Conservation (phyloP, 257 asterid species). For the Solanum chiquidenum region DNA sequence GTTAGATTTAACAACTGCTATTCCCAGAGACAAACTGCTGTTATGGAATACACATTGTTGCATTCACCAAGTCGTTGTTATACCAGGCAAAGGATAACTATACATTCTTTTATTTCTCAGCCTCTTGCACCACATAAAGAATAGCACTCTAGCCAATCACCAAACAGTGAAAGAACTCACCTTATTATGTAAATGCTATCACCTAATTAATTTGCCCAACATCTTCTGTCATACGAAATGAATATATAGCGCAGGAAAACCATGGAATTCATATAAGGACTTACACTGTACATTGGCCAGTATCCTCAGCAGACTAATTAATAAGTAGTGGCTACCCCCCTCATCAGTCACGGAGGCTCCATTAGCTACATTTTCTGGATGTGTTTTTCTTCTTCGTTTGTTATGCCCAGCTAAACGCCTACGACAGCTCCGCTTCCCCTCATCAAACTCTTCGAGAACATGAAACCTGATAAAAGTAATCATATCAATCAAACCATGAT, state of each 20-base stretch:
- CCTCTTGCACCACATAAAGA: neutral
- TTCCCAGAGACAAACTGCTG: neutral
- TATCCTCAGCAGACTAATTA: slow-evolving; percentile 75
- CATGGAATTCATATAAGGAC: slow-evolving; percentile 9
- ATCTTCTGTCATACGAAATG: neutral
- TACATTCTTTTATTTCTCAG: neutral
- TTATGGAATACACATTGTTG: neutral
- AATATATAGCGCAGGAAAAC: neutral
- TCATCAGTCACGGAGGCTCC: slow-evolving; percentile 45
- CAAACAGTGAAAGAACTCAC: neutral
- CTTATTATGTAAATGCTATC: neutral
- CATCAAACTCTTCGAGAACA: slow-evolving; percentile 83
- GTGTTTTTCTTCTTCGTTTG: slow-evolving; percentile 89
- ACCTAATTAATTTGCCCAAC: neutral
- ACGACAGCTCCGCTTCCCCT: slow-evolving; percentile 96
- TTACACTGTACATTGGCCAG: slow-evolving; percentile 77
- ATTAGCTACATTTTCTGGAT: slow-evolving; percentile 53
- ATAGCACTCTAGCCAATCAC: neutral
- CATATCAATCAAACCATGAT: neutral
- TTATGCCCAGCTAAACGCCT: slow-evolving; percentile 96
- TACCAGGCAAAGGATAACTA: neutral
- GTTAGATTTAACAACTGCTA: neutral
- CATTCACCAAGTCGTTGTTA: neutral
- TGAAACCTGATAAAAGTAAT: slow-evolving; percentile 58
- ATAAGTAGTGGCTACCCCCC: slow-evolving; percentile 51